A percentile compares a stretch with the other conserved stretches of the same genome.
These are phyloP conservation scores for Henckelia pumila DNA, from an alignment of 257 asterid genomes.

Conservation along the genomic window DNA sequence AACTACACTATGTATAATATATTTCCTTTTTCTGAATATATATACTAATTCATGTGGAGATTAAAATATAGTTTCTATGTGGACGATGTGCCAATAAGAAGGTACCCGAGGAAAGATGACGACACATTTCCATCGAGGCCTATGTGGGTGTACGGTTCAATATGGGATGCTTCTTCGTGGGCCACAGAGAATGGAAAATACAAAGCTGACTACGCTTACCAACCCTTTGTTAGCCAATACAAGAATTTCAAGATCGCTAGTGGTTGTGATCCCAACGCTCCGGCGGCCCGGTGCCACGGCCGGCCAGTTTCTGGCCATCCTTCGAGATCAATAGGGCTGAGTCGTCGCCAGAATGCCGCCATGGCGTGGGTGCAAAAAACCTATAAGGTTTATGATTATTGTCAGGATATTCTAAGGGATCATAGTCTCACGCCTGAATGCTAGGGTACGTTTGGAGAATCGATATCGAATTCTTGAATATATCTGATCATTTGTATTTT, in stretches of 20 bases:
- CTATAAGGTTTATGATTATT: slow-evolving; percentile 67
- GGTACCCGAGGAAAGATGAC: slow-evolving; percentile 63
- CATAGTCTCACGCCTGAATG: slow-evolving; percentile 77
- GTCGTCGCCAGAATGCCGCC: slow-evolving; percentile 58
- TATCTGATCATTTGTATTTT: background rate
- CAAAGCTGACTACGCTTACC: slow-evolving; percentile 64
- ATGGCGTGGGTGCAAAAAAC: slow-evolving; percentile 64
- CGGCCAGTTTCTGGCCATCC: slow-evolving; percentile 43
- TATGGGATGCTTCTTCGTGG: slow-evolving; percentile 96
- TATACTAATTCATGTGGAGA: slow-evolving; percentile 10
- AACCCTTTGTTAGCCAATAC: slow-evolving; percentile 72
- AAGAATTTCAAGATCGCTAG: slow-evolving; percentile 46
- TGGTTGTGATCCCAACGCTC: slow-evolving; percentile 44
- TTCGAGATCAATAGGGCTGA: slow-evolving; percentile 46
- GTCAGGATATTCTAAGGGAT: slow-evolving; percentile 54
- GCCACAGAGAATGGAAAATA: slow-evolving; percentile 83
- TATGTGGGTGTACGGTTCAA: slow-evolving; percentile 71
- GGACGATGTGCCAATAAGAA: slow-evolving; percentile 83
- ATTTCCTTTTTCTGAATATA: no score
- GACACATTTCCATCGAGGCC: slow-evolving; percentile 75
- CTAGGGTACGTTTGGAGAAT: slow-evolving; percentile 17
- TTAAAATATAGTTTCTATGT: slow-evolving; percentile 62
- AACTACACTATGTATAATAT: no score
- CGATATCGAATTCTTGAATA: background rate
- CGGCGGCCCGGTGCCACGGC: slow-evolving; percentile 39